These are phyloP conservation scores for Phytophthora nicotianae DNA, from an alignment of 352 stramenopile genomes.

Conservation along the genomic window DNA sequence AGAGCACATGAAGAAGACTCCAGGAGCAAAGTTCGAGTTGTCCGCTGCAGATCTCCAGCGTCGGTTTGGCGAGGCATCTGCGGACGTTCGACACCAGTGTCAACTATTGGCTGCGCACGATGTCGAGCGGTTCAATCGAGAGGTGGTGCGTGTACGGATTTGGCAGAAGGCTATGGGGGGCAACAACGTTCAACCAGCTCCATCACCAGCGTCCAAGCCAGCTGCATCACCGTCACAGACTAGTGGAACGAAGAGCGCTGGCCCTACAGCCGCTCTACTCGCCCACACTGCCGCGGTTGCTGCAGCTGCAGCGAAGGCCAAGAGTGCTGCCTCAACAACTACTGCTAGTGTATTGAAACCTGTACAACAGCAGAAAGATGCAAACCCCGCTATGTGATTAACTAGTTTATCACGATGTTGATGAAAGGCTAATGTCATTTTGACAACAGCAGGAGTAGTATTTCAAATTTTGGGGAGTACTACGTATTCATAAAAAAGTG, in stretches of 20 bases:
- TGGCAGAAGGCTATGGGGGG: slow-evolving; percentile 59
- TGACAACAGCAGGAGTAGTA: too few relatives aligned
- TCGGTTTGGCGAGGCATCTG: slow-evolving; percentile 35
- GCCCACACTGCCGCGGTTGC: slow-evolving; percentile 25
- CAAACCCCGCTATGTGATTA: slow-evolving; percentile 13
- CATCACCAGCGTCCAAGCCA: background rate
- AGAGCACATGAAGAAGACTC: slow-evolving; percentile 9
- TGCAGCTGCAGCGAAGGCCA: slow-evolving; percentile 15
- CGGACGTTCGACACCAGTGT: slow-evolving; percentile 41
- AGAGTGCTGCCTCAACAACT: too few relatives aligned
- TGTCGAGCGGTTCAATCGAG: slow-evolving; percentile 63
- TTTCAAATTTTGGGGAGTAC: too few relatives aligned
- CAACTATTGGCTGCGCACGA: slow-evolving; percentile 54
- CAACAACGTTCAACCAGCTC: slow-evolving; percentile 3
- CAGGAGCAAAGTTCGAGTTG: slow-evolving; percentile 8
- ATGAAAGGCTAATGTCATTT: too few relatives aligned
- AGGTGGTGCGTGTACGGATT: slow-evolving; percentile 59
- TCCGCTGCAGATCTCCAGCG: slow-evolving; percentile 34
- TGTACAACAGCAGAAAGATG: slow-evolving; percentile 9
- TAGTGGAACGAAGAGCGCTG: slow-evolving; percentile 6
- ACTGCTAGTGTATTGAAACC: slow-evolving; percentile 1
- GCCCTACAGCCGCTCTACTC: slow-evolving; percentile 21
- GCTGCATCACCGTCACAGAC: background rate
- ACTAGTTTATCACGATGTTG: background rate
- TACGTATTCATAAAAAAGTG: too few relatives aligned